Percentiles rank a stretch among this genome's conserved stretches.
These are phyloP conservation scores for Arthrobotrys sphaeroides DNA, from an alignment of 2,329 filamentous ascomycete species.

Conservation along the genomic window DNA sequence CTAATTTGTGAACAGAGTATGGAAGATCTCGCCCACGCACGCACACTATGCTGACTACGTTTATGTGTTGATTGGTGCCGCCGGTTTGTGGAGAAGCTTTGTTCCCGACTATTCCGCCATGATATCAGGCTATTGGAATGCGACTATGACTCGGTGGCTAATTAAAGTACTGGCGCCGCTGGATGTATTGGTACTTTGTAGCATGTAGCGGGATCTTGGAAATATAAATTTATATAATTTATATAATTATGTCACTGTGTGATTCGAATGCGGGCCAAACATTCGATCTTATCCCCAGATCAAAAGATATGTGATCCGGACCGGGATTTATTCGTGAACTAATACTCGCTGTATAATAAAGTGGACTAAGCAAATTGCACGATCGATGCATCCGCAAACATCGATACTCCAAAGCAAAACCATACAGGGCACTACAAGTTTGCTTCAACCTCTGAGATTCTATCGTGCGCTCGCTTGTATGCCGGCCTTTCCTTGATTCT, in stretches of 20 bases:
- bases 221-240: too few relatives aligned
- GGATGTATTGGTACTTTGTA: too few relatives aligned
- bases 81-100: slow-evolving; percentile 23
- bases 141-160: background rate
- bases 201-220: too few relatives aligned
- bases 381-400: background rate
- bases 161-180: background rate
- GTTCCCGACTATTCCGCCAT: slow-evolving; percentile 45
- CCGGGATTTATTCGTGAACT: too few relatives aligned
- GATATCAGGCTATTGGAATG: slow-evolving; percentile 20
- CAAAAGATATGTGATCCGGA: too few relatives aligned
- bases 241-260: too few relatives aligned
- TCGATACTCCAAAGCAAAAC: background rate
- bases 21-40: slow-evolving; percentile 22
- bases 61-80: slow-evolving; percentile 29
- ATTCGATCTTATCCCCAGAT: too few relatives aligned
- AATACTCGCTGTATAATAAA: too few relatives aligned
- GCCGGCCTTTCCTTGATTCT: slow-evolving; percentile 54
- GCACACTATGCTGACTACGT: background rate
- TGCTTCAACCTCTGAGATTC: slow-evolving; percentile 15
- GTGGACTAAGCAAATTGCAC: too few relatives aligned
- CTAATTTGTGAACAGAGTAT: slow-evolving; percentile 35
- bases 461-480: slow-evolving; percentile 54
- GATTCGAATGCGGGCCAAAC: too few relatives aligned
- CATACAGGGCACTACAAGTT: slow-evolving; percentile 4